Evolutionary conservation across 1,284 basidiomycete genomes (phyloP).

Genomic region (Hymenochaete sp.): DNA sequence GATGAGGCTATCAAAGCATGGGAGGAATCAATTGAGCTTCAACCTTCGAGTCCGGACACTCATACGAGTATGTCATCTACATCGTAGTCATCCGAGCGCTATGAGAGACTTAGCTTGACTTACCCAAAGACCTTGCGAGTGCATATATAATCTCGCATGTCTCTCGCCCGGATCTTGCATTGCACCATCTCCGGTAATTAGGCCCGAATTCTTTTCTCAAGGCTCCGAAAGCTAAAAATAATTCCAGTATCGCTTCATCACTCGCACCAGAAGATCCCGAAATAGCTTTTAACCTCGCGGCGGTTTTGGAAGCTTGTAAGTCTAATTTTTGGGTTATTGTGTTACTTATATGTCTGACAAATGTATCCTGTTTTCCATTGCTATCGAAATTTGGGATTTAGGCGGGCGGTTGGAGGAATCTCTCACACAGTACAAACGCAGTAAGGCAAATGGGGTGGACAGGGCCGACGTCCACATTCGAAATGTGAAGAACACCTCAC

Average conservation of each 20-base stretch:
- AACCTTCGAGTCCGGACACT: constrained; percentile 82
- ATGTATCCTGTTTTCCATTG: constrained; percentile 12
- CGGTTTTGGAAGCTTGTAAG: constrained; percentile 82
- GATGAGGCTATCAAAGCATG: constrained; percentile 78
- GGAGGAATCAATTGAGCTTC: constrained; percentile 77
- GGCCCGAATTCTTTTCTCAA: neutral
- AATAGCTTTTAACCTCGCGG: constrained; percentile 90
- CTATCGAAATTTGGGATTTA: constrained; percentile 31
- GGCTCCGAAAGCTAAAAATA: constrained; percentile 3
- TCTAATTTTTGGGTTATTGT: constrained; percentile 24
- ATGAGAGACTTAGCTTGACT: neutral
- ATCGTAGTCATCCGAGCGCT: constrained; percentile 2
- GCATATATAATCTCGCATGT: constrained; percentile 88
- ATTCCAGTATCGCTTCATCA: constrained; percentile 67
- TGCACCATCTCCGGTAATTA: constrained; percentile 73
- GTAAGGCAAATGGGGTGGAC: constrained; percentile 73
- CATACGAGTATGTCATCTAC: constrained; percentile 70
- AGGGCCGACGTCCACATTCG: constrained; percentile 80
- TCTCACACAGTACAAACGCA: constrained; percentile 71
- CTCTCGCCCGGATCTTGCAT: constrained; percentile 80
- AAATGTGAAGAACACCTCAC: constrained; percentile 46
- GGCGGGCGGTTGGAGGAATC: constrained; percentile 77
- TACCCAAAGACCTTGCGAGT: constrained; percentile 71
- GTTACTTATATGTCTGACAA: constrained; percentile 27
- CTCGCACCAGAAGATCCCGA: constrained; percentile 90